A percentile compares a stretch with the other conserved stretches of the same genome.
Conservation (phyloP, 441 rosid genomes). For the Erodium trifolium region DNA sequence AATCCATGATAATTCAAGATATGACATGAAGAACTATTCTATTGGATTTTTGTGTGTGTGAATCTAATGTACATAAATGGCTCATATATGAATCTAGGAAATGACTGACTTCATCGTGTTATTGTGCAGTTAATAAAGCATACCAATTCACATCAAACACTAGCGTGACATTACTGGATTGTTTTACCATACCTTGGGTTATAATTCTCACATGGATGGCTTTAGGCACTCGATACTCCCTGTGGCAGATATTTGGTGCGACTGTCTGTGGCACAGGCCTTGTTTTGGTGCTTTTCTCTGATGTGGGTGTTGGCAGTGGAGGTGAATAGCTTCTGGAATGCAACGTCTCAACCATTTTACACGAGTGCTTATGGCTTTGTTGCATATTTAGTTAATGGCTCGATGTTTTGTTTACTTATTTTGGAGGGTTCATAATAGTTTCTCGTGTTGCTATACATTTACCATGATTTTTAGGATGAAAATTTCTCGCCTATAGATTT, state of each 20-base stretch:
- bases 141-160: slow-evolving; percentile 55
- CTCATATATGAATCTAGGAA: too few species aligned
- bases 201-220: slow-evolving; percentile 44
- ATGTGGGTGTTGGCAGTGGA: slow-evolving; percentile 51
- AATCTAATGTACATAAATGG: too few species aligned
- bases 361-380: background rate
- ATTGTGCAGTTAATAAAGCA: slow-evolving; percentile 47
- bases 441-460: too few species aligned
- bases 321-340: slow-evolving; percentile 23
- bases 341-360: too few species aligned
- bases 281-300: slow-evolving; percentile 50
- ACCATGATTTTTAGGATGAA: too few species aligned
- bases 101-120: slow-evolving; percentile 4
- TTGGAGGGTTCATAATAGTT: background rate
- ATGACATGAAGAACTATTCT: background rate
- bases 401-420: background rate
- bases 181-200: slow-evolving; percentile 50
- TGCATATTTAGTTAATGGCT: background rate
- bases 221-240: slow-evolving; percentile 45
- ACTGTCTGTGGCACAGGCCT: slow-evolving; percentile 45
- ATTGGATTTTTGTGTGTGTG: too few species aligned
- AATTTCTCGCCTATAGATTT: too few species aligned
- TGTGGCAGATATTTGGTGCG: slow-evolving; percentile 47
- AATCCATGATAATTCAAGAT: background rate
- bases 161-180: slow-evolving; percentile 55